Evolutionary conservation across 1,284 basidiomycete species (phyloP), one percentile per base, ranked within the genome.

Genomic region (Vanrija humicola): DNA sequence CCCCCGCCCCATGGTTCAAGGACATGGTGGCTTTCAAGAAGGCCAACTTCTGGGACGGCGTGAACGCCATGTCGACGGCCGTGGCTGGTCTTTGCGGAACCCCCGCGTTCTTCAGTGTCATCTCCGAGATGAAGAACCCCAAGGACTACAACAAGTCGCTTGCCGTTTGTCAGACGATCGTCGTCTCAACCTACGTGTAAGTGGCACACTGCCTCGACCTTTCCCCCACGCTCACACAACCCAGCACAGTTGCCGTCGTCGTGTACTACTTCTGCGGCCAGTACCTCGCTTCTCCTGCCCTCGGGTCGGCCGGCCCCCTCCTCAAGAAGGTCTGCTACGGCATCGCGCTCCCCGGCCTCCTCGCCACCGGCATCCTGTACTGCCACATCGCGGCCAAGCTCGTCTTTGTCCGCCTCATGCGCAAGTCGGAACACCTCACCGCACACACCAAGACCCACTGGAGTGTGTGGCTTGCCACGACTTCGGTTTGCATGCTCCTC

Each of bases 371-470:
- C n/a, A 59, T 65, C 23, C 54, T 76, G 39, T 66, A 69, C 57
- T 61, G 56, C 26, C 69, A 69, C 55, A 55, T 72, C 3, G 79
- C 82, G 6, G 82, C 83, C 25, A 86, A 86, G 66, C 80, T 84
- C 44, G 64, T 85, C 46, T 85, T 86, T 64, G 78, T 86, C 53
- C 80, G 84, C 10, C 61, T 82, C 51, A 82, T 86, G 65, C 79
- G 83, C n/a, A 77, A 79, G 57, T 79, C 81, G 12, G 69, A 70
- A 10, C 85, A 87, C 67, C 67, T 87, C 48, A 79, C 84, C 58
- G 76, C 75, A 7, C 83, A 84, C 59, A 86, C 84, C 0, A 9
- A 76, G 12, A 73, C 80, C 5, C 84, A 85, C 46, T 85, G 83
- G 82, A 58, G 70, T 14, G 72, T 77, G 5, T 86, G 85, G 84